Base-by-base conservation (phyloP, 2,329 filamentous ascomycete species). In the Fusarium chlamydosporum region DNA sequence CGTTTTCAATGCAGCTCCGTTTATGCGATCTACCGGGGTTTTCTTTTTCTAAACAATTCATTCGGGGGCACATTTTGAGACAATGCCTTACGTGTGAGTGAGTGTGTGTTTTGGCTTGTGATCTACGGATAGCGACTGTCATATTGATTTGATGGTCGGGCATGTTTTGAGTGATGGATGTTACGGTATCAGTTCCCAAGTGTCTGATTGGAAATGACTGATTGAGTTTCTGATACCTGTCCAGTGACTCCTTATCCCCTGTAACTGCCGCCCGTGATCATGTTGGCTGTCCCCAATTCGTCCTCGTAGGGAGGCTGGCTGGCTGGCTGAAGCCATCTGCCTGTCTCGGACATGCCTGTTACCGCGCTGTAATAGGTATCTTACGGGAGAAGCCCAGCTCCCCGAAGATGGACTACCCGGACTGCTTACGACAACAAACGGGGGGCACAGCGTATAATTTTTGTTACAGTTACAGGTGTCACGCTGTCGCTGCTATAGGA, bases 281-380 rank as follows among this genome's bases (percentile, higher is more conserved):
- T 54, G 31, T 15, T 40, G 33, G 23, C 34, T 29, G 33, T 40
- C 12, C 27, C 43, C 50, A 68, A 65, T 41, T 41, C 52, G 46
- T 55, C 27, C 29, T 38, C 55, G 54, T 52, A 31, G 26, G 51
- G 46, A 52, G 47, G 61, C 50, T 61, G 61, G 60, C 59, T 50
- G 61, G 57, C 57, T 50, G 61, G 57, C 57, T 47, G 62, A 63
- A 55, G 48, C 40, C 54, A 57, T 45, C 67, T 65, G 61, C 67
- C 55, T 72, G 71, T 74, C 68, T 74, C 71, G 69, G 71, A 64
- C 61, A 53, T 65, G 43, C 61, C 50, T 63, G 42, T 37, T 18
- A 27, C 20, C 26, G 20, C 38, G 34, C 45, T 41, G 53, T 41
- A 65, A 65, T 52, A n/a, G n/a, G n/a, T n/a, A 55, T 59, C 61